These are phyloP conservation scores for Paratinospora sagittata DNA, from an alignment of 164 flowering plant genomes.

Conservation along the genomic window DNA sequence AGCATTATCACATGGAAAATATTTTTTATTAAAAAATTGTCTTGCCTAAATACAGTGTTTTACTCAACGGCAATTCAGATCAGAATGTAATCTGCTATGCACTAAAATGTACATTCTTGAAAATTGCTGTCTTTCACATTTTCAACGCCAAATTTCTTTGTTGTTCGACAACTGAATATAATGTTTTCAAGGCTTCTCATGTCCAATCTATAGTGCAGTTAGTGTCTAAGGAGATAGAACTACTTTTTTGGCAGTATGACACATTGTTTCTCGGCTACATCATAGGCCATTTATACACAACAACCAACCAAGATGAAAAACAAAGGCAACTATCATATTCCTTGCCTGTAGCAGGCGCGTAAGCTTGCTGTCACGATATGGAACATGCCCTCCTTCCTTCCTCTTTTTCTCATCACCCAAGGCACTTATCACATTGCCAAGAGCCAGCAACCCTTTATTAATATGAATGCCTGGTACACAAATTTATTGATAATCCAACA, in stretches of 20 bases:
- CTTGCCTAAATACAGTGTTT: not conserved
- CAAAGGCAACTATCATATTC: not conserved
- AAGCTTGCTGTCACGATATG: slow-evolving; percentile 96
- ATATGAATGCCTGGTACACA: slow-evolving; percentile 71
- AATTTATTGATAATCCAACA: not conserved
- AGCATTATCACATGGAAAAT: not conserved
- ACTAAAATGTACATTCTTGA: not conserved
- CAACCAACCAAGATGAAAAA: not conserved
- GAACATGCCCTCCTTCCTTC: slow-evolving; percentile 96
- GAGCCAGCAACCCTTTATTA: slow-evolving; percentile 85
- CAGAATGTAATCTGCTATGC: not conserved
- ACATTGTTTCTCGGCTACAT: not conserved
- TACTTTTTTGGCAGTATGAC: not conserved
- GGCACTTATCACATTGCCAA: slow-evolving; percentile 99
- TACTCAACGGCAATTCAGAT: not conserved
- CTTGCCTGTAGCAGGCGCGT: slow-evolving; percentile 90
- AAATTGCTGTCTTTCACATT: not conserved
- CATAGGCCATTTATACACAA: not conserved
- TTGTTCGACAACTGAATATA: not conserved
- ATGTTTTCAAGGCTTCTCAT: not conserved
- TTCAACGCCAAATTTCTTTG: not conserved
- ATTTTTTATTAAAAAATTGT: too few species aligned
- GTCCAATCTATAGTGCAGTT: not conserved
- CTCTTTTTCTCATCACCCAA: slow-evolving; percentile 96
- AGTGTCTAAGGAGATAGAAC: not conserved